phyloP scores from a whole-genome alignment of 257 asterid species.

The Scutellaria baicalensis region DNA sequence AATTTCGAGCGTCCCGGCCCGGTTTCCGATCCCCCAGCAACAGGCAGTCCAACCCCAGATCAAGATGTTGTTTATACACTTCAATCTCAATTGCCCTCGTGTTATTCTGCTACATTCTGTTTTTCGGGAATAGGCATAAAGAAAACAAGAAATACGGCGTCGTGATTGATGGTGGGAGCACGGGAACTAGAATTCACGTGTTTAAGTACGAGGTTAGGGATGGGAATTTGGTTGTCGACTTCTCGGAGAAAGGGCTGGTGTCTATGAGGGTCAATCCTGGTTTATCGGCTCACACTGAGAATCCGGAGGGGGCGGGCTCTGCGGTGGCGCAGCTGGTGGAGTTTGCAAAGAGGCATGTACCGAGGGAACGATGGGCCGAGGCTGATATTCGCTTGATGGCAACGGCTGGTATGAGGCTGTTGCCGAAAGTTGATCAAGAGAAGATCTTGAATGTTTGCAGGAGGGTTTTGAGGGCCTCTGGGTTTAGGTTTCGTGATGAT shows the following conservation, averaged over 20 bases:
- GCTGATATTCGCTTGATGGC: constrained; percentile 89
- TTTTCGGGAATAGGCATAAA: constrained; percentile 28
- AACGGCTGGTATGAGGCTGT: constrained; percentile 92
- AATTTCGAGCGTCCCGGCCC: constrained; percentile 50
- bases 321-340: constrained; percentile 61
- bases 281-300: constrained; percentile 53
- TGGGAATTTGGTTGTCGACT: constrained; percentile 58
- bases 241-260: constrained; percentile 57
- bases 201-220: constrained; percentile 51
- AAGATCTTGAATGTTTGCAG: constrained; percentile 71
- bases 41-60: constrained; percentile 32
- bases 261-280: constrained; percentile 94
- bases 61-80: constrained; percentile 34
- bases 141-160: constrained; percentile 44
- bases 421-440: constrained; percentile 52
- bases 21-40: constrained; percentile 38
- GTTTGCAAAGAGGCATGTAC: constrained; percentile 75
- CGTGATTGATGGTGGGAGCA: constrained; percentile 98
- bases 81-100: constrained; percentile 25
- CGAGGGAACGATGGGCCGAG: constrained; percentile 55
- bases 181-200: constrained; percentile 91
- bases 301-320: constrained; percentile 52
- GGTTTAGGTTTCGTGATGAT: constrained; percentile 66
- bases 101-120: constrained; percentile 42
- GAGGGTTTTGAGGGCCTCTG: constrained; percentile 54